Base-by-base conservation (phyloP, 495 filamentous ascomycete genomes). In the Penicillium maclennaniae region DNA sequence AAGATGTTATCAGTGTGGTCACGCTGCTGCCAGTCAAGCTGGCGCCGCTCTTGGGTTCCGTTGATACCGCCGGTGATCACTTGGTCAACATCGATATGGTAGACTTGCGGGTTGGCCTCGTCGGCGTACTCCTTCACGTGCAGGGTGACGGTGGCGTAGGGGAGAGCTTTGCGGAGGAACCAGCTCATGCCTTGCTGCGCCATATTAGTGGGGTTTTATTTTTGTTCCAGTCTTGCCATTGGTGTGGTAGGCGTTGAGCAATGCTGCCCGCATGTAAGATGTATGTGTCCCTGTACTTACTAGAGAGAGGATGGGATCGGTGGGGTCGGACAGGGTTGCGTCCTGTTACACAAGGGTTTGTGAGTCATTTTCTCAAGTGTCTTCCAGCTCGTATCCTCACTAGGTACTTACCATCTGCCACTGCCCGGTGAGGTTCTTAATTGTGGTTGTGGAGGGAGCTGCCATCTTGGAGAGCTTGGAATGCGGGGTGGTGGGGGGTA, bases 21-120 rank as follows among this genome's bases (percentile, higher is more conserved):
- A 53, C 89, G 86, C 62, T 71, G 78, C 28, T 56, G 55, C 79
- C 82, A 84, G 77, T 97, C 89, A 1, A 92, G 73, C 26, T 65
- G 79, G 53, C 92, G 87, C 21, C 71, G 67, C 71, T 96, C 91
- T 26, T 77, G 76, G 20, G 87, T 87, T 51, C 86, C 87, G 53
- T 79, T 79, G 48, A 95, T 74, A 37, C 88, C 89, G 55, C 88
- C 89, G 7, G 87, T 89, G 34, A 82, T 79, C 23, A 80, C 76
- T 71, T 96, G 91, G 25, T 83, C 78, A 66, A 95, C 87, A 69
- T 95, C 86, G 73, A 97, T 83, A 77, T 89, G 88, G 49, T 80
- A 75, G 7, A 79, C 60, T 12, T 62, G 59, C 4, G 71, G 56
- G 27, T 75, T 68, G 6, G 66, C 62, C 14, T 66, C 52, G 71